Conservation (phyloP, 805 yeast genomes). For the Starmerella powellii region DNA sequence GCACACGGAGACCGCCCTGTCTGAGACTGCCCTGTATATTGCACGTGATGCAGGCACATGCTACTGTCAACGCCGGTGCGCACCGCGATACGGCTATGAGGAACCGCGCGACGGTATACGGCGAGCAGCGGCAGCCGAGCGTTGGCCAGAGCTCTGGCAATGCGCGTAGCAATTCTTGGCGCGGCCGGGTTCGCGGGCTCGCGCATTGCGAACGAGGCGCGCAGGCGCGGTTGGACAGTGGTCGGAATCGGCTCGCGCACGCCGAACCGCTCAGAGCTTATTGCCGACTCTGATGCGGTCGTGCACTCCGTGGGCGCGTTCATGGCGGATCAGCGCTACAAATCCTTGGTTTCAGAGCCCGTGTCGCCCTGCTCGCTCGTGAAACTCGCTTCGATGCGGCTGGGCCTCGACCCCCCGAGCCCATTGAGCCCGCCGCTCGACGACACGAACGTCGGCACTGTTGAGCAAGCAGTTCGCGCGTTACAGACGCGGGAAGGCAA, state of each 20-base stretch:
- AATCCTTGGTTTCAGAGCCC: constrained; percentile 31
- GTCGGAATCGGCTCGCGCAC: constrained; percentile 42
- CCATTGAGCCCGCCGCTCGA: constrained; percentile 9
- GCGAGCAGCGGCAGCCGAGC: too few relatives aligned
- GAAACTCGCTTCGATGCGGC: constrained; percentile 24
- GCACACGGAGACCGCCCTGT: too few relatives aligned
- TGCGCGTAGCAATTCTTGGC: constrained; percentile 56
- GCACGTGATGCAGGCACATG: too few relatives aligned
- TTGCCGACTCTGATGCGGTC: constrained; percentile 47
- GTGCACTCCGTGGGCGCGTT: constrained; percentile 76
- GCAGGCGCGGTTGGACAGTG: constrained; percentile 32
- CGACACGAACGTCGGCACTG: background rate
- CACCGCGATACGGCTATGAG: too few relatives aligned
- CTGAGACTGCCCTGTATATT: too few relatives aligned
- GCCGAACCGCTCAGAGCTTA: constrained; percentile 33
- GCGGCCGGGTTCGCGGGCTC: constrained; percentile 69
- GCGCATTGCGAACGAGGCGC: constrained; percentile 33
- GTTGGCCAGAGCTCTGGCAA: too few relatives aligned
- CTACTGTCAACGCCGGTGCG: too few relatives aligned
- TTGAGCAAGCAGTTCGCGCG: background rate
- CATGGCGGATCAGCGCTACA: constrained; percentile 57
- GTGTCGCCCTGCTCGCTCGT: constrained; percentile 7
- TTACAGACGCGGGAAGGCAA: too few relatives aligned
- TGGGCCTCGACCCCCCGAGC: constrained; percentile 19
- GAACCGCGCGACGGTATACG: too few relatives aligned